A percentile compares a stretch with the other conserved stretches of the same genome.
Conservation (phyloP, 805 yeast genomes). For the Myxozyma geophila region DNA sequence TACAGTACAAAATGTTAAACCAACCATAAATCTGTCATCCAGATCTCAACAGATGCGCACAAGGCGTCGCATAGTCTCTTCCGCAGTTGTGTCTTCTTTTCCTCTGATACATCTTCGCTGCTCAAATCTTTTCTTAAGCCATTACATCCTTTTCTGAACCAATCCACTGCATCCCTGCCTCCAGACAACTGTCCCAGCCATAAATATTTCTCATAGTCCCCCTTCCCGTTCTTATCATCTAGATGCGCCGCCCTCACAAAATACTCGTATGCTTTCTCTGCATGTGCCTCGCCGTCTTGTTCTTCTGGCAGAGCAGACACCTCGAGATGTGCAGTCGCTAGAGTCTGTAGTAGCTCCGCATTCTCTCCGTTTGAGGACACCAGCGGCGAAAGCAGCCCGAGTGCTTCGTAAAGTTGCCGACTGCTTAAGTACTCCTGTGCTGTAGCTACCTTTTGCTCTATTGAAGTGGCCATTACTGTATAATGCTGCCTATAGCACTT, state of each 20-base stretch:
- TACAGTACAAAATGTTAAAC: not conserved
- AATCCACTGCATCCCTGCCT: slow-evolving; percentile 70
- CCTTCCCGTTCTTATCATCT: slow-evolving; percentile 52
- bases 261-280: slow-evolving; percentile 74
- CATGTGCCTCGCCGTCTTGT: slow-evolving; percentile 43
- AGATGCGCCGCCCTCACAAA: slow-evolving; percentile 44
- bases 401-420: slow-evolving; percentile 22
- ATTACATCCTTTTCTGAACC: slow-evolving; percentile 66
- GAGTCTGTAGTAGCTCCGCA: slow-evolving; percentile 43
- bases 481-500: not conserved
- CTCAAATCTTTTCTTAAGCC: slow-evolving; percentile 52
- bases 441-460: slow-evolving; percentile 5
- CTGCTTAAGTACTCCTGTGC: slow-evolving; percentile 10
- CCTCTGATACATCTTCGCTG: slow-evolving; percentile 24
- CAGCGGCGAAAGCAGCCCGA: slow-evolving; percentile 9
- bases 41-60: slow-evolving; percentile 81
- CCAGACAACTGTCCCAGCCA: slow-evolving; percentile 92
- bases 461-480: not conserved
- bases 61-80: slow-evolving; percentile 75
- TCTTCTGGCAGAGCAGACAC: slow-evolving; percentile 52
- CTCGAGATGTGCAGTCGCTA: slow-evolving; percentile 82
- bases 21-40: slow-evolving; percentile 42
- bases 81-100: slow-evolving; percentile 47
- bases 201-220: slow-evolving; percentile 76
- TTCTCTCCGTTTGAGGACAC: not conserved